These are phyloP conservation scores for Leucosporidium creatinivorum DNA, from an alignment of 768 basidiomycete species.

Conservation along the genomic window DNA sequence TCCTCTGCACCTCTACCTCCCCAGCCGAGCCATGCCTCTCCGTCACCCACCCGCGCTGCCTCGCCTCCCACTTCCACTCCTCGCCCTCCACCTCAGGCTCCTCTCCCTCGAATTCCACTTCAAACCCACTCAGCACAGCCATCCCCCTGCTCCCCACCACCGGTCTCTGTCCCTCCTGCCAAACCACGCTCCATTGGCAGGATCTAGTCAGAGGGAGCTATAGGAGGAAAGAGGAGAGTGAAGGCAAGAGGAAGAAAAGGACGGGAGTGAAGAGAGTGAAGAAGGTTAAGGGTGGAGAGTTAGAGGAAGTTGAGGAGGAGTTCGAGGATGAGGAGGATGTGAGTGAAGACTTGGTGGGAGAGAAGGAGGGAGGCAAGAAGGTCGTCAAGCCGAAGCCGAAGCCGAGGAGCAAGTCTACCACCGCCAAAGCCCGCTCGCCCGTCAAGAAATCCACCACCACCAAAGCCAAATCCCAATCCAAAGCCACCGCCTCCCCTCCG, in stretches of 20 bases:
- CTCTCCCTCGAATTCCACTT: not conserved
- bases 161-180: slow-evolving; percentile 41
- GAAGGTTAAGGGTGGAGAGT: slow-evolving; percentile 15
- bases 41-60: slow-evolving; percentile 38
- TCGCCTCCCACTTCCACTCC: slow-evolving; percentile 35
- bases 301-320: slow-evolving; percentile 47
- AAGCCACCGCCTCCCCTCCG: too few species aligned
- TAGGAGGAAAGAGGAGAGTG: slow-evolving; percentile 36
- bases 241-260: slow-evolving; percentile 24
- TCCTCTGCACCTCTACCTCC: slow-evolving; percentile 34
- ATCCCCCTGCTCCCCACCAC: slow-evolving; percentile 39
- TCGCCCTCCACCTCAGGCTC: slow-evolving; percentile 31
- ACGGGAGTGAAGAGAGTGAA: not conserved
- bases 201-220: slow-evolving; percentile 42
- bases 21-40: slow-evolving; percentile 14
- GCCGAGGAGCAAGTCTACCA: too few species aligned
- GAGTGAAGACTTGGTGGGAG: slow-evolving; percentile 40
- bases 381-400: too few species aligned
- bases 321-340: slow-evolving; percentile 46
- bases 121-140: slow-evolving; percentile 23
- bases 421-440: too few species aligned
- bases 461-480: too few species aligned
- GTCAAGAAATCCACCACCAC: too few species aligned
- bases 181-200: slow-evolving; percentile 36
- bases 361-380: too few species aligned